Conservation (phyloP, 2,329 filamentous ascomycete genomes). For the Colletotrichum aenigma region DNA sequence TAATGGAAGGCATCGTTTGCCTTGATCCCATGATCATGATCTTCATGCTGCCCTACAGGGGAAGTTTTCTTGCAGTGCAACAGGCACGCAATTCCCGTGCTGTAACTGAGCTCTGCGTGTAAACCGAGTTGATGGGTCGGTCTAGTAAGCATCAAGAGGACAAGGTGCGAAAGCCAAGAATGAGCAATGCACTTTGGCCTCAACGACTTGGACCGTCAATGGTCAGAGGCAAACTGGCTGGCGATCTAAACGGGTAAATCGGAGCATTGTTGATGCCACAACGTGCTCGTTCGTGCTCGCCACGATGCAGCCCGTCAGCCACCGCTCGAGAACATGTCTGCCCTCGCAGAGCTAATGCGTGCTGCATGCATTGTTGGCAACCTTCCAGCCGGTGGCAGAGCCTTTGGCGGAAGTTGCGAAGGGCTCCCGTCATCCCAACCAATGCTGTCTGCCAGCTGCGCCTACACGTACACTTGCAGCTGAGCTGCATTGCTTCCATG, state of each 20-base stretch:
- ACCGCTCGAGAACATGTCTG: neutral
- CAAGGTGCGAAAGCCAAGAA: neutral
- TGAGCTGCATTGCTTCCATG: neutral
- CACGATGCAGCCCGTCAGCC: neutral
- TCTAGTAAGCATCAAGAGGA: neutral
- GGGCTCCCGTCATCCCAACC: neutral
- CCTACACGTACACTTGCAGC: neutral
- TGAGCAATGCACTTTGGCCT: neutral
- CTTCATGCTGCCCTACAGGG: neutral
- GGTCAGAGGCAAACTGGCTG: neutral
- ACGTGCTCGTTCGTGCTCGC: neutral
- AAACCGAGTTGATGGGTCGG: neutral
- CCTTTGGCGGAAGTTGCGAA: neutral
- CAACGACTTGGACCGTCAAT: neutral
- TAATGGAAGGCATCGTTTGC: neutral
- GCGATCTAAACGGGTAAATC: neutral
- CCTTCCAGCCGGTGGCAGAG: neutral
- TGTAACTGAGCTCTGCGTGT: neutral
- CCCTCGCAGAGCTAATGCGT: conserved; percentile 1
- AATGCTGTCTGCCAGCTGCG: neutral
- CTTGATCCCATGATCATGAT: neutral
- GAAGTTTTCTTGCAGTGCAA: neutral
- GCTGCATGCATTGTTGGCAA: conserved; percentile 1
- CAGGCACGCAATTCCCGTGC: neutral
- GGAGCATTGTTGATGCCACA: neutral